A percentile compares a stretch with the other conserved stretches of the same genome.
phyloP scores from a whole-genome alignment of 768 basidiomycete genomes.

The Termitomyces titanicus region DNA sequence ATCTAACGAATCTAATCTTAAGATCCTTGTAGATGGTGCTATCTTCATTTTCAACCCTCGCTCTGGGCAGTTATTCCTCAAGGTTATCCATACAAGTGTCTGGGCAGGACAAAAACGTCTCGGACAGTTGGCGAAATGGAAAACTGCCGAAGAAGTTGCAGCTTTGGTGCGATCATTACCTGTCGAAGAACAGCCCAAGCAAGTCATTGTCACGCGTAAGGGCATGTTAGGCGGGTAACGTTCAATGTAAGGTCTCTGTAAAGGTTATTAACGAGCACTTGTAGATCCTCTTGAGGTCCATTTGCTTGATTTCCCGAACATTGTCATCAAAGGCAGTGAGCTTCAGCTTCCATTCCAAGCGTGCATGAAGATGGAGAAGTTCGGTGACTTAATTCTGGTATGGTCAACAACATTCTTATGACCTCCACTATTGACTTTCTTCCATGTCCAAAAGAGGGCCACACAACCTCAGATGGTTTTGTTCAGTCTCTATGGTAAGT shows the following conservation, averaged over 20 bases:
- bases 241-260: neutral
- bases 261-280: slow-evolving; percentile 2
- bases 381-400: slow-evolving; percentile 93
- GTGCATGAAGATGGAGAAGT: slow-evolving; percentile 99
- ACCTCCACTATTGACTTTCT: neutral
- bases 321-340: slow-evolving; percentile 99
- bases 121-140: slow-evolving; percentile 99
- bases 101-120: slow-evolving; percentile 99
- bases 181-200: slow-evolving; percentile 99
- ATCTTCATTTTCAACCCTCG: slow-evolving; percentile 99
- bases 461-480: slow-evolving; percentile 99
- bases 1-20: neutral
- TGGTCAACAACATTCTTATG: slow-evolving; percentile 11
- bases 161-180: slow-evolving; percentile 95
- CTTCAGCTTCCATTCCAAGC: slow-evolving; percentile 99
- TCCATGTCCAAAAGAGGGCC: slow-evolving; percentile 55
- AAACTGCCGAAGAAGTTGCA: slow-evolving; percentile 99
- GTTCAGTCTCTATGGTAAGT: slow-evolving; percentile 88
- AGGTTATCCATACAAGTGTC: slow-evolving; percentile 99
- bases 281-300: slow-evolving; percentile 94
- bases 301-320: slow-evolving; percentile 99
- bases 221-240: slow-evolving; percentile 85
- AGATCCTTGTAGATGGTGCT: slow-evolving; percentile 62
- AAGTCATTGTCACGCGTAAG: slow-evolving; percentile 99
- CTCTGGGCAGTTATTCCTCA: slow-evolving; percentile 96